A percentile compares a stretch with the other conserved stretches of the same genome.
phyloP scores from a whole-genome alignment of 2,329 filamentous ascomycete genomes.

The Arthroderma sp. region DNA sequence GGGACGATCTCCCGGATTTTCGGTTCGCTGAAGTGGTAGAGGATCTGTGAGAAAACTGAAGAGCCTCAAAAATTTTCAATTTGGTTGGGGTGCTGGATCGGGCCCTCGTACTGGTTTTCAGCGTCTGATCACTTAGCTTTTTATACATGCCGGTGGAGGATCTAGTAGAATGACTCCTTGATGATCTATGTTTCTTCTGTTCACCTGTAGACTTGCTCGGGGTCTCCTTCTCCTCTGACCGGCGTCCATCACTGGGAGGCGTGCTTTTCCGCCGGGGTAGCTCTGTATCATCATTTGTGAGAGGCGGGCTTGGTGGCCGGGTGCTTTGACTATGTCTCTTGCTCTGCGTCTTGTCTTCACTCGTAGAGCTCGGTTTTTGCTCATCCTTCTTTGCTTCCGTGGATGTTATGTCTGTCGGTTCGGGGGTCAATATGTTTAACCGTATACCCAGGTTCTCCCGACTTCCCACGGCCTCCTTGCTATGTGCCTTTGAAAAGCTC shows the following conservation, averaged over 20 bases:
- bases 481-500: slow-evolving; percentile 77
- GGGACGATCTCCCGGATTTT: slow-evolving; percentile 19
- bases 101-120: slow-evolving; percentile 26
- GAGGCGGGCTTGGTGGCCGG: slow-evolving; percentile 37
- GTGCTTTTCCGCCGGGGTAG: slow-evolving; percentile 26
- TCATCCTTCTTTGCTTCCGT: slow-evolving; percentile 21
- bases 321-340: slow-evolving; percentile 19
- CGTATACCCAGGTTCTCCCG: slow-evolving; percentile 38
- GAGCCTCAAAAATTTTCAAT: slow-evolving; percentile 25
- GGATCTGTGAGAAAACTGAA: slow-evolving; percentile 26
- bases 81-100: slow-evolving; percentile 31
- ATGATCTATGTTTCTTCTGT: slow-evolving; percentile 9
- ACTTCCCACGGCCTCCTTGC: slow-evolving; percentile 68
- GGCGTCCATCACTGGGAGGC: slow-evolving; percentile 23
- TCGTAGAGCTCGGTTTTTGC: not conserved
- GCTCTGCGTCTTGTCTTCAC: slow-evolving; percentile 22
- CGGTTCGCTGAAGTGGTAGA: slow-evolving; percentile 24
- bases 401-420: slow-evolving; percentile 52
- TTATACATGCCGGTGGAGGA: slow-evolving; percentile 34
- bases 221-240: slow-evolving; percentile 22
- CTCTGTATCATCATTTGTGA: slow-evolving; percentile 35
- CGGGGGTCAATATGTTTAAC: slow-evolving; percentile 49
- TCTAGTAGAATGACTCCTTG: slow-evolving; percentile 23
- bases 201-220: slow-evolving; percentile 6
- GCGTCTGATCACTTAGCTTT: slow-evolving; percentile 27